A percentile compares a stretch with the other conserved stretches of the same genome.
These are phyloP conservation scores for Lyophyllum decastes DNA, from an alignment of 768 basidiomycete genomes.

Conservation along the genomic window DNA sequence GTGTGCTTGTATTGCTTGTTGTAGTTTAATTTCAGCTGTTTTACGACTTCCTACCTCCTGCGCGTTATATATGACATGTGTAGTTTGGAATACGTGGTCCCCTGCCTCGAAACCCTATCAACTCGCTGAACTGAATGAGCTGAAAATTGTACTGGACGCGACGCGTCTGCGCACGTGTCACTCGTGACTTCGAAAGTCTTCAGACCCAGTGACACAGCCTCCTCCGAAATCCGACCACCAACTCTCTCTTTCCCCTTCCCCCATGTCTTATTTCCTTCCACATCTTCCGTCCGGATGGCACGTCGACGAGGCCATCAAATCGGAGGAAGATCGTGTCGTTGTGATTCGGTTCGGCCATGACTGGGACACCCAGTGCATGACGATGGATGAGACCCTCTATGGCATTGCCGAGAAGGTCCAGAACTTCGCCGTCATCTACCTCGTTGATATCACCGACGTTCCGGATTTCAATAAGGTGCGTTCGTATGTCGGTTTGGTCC, in stretches of 20 bases:
- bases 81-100: too few relatives aligned
- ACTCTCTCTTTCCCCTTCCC: background rate
- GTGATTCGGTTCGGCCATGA: conserved; percentile 95
- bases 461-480: conserved; percentile 97
- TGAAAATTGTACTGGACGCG: too few relatives aligned
- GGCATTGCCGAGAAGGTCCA: conserved; percentile 93
- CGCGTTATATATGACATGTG: too few relatives aligned
- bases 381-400: conserved; percentile 97
- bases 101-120: too few relatives aligned
- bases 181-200: too few relatives aligned
- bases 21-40: too few relatives aligned
- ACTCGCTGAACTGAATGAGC: too few relatives aligned
- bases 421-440: conserved; percentile 97
- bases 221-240: background rate
- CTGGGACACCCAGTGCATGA: conserved; percentile 95
- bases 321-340: conserved; percentile 94
- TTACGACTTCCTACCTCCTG: too few relatives aligned
- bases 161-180: too few relatives aligned
- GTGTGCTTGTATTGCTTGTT: too few relatives aligned
- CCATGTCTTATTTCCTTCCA: conserved; percentile 88
- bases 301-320: conserved; percentile 98
- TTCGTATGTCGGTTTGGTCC: too few relatives aligned
- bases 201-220: too few relatives aligned
- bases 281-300: conserved; percentile 95
- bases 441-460: conserved; percentile 93